Evolutionary conservation across 1,284 basidiomycete species (phyloP).

Genomic region (Sporisorium scitamineum): DNA sequence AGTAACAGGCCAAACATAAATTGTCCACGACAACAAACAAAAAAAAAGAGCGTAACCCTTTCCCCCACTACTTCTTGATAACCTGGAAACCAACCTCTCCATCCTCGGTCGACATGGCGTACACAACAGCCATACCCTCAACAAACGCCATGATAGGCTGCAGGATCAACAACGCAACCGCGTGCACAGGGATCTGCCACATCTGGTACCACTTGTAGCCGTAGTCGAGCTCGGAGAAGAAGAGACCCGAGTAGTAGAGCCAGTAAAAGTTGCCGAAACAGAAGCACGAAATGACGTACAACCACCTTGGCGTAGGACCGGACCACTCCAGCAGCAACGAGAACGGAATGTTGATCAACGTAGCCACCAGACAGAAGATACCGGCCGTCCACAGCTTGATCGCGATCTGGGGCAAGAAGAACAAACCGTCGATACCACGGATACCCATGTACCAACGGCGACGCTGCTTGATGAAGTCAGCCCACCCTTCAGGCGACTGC

Average conservation of each 20-base stretch:
- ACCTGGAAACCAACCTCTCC: constrained; percentile 49
- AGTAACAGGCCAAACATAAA: neutral
- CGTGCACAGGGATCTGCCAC: constrained; percentile 67
- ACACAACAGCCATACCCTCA: constrained; percentile 69
- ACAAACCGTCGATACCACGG: constrained; percentile 67
- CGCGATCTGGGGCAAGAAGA: constrained; percentile 70
- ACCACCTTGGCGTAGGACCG: constrained; percentile 68
- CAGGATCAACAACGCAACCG: constrained; percentile 67
- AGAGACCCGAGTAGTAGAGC: constrained; percentile 65
- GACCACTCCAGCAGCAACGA: constrained; percentile 50
- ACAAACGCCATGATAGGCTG: constrained; percentile 70
- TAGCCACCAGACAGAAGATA: constrained; percentile 70
- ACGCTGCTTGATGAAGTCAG: constrained; percentile 71
- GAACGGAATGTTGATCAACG: constrained; percentile 70
- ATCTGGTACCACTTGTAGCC: constrained; percentile 62
- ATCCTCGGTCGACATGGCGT: constrained; percentile 69
- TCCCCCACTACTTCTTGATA: constrained; percentile 38
- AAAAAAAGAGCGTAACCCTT: neutral
- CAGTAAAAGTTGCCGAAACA: constrained; percentile 70
- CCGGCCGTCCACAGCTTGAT: constrained; percentile 71
- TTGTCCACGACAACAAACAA: constrained; percentile 10
- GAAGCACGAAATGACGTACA: constrained; percentile 70
- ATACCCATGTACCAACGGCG: constrained; percentile 71
- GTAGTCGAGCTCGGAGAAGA: constrained; percentile 68
- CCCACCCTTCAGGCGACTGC: constrained; percentile 69